Percentiles rank a stretch among this genome's conserved stretches.
Evolutionary conservation across 228 moss, liverwort and hornwort genomes (phyloP).

Genomic region (Sphagnum magellanicum): DNA sequence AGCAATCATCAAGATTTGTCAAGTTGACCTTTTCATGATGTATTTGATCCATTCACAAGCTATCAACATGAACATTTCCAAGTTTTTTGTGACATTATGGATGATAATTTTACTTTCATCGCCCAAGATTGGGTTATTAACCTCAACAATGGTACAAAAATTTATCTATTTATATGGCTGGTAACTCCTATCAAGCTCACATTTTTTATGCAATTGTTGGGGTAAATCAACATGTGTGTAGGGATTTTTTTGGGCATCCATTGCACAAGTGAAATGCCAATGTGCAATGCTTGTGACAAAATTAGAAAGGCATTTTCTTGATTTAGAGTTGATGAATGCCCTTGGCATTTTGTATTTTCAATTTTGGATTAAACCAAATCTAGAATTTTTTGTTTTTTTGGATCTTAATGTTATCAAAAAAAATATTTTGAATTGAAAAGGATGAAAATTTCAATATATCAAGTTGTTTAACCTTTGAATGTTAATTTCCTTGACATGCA

Average conservation of each 20-base stretch:
- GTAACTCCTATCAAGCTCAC: not conserved
- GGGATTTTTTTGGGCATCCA: not conserved
- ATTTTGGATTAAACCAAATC: not conserved
- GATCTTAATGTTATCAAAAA: not conserved
- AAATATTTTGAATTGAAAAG: not conserved
- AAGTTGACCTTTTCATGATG: not conserved
- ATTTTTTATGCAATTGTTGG: not conserved
- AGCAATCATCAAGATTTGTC: not conserved
- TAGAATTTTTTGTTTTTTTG: not conserved
- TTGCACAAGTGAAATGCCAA: not conserved
- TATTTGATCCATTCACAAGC: not conserved
- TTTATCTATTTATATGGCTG: not conserved
- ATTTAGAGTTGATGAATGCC: not conserved
- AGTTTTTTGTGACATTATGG: not conserved
- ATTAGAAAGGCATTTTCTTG: not conserved
- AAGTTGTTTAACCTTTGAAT: not conserved
- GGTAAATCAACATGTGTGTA: no score
- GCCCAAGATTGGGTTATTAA: not conserved
- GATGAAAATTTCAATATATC: not conserved
- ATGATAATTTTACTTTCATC: no score
- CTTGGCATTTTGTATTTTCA: slow-evolving; percentile 1
- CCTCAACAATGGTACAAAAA: not conserved
- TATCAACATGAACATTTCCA: not conserved
- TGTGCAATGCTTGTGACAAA: not conserved
- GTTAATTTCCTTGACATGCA: not conserved